These are phyloP conservation scores for Dioszegia crocea DNA, from an alignment of 768 basidiomycete species.

Conservation along the genomic window DNA sequence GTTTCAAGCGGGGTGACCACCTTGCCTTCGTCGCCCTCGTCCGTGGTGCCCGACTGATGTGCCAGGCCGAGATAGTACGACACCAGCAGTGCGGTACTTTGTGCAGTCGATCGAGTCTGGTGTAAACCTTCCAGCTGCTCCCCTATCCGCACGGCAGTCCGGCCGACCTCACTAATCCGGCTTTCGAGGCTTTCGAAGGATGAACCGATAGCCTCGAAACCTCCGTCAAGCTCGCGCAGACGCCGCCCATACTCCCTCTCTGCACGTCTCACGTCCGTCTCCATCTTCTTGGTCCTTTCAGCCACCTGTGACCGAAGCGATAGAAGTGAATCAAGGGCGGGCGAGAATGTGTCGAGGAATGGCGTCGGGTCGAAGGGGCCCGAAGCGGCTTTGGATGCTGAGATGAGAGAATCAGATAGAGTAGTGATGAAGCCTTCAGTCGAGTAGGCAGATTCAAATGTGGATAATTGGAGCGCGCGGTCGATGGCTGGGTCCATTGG, in stretches of 20 bases:
- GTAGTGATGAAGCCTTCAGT: conserved; percentile 81
- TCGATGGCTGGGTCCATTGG: conserved; percentile 55
- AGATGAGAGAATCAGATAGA: conserved; percentile 81
- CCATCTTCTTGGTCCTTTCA: conserved; percentile 81
- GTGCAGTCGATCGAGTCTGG: conserved; percentile 82
- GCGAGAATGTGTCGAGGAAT: conserved; percentile 87
- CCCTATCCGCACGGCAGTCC: conserved; percentile 90
- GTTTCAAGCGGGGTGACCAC: conserved; percentile 64
- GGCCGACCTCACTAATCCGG: conserved; percentile 86
- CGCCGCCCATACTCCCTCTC: conserved; percentile 93
- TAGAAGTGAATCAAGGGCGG: conserved; percentile 81
- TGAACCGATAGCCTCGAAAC: conserved; percentile 88
- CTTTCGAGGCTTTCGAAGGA: conserved; percentile 86
- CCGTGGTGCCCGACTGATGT: conserved; percentile 51
- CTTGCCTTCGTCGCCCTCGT: conserved; percentile 29
- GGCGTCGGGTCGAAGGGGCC: conserved; percentile 94
- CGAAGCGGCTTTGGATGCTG: conserved; percentile 73
- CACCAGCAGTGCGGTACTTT: conserved; percentile 88
- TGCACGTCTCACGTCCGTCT: conserved; percentile 79
- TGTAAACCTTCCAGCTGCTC: conserved; percentile 95
- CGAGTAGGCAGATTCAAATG: conserved; percentile 56
- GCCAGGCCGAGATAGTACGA: conserved; percentile 86
- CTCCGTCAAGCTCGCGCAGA: conserved; percentile 84
- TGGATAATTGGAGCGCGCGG: conserved; percentile 51
- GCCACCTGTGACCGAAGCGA: conserved; percentile 85